Evolutionary conservation across 345 rosid species (phyloP).

Genomic region (Limnanthes douglasii): DNA sequence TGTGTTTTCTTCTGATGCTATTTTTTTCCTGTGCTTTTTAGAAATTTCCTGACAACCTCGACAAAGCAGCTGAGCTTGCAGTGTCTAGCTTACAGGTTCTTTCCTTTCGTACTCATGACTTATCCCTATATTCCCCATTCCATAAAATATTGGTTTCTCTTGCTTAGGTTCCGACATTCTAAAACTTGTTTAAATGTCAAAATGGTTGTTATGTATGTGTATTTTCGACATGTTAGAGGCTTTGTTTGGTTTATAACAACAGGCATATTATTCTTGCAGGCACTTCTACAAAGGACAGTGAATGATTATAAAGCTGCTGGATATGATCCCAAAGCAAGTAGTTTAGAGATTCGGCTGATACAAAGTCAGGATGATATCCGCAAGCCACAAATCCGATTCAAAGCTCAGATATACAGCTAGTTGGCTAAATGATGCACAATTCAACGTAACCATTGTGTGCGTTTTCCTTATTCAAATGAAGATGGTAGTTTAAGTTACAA

Average conservation of each 20-base stretch:
- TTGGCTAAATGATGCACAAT: too few relatives aligned
- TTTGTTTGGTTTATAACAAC: not conserved
- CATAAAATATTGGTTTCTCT: not conserved
- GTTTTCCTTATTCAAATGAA: too few relatives aligned
- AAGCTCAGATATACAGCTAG: conserved; percentile 17
- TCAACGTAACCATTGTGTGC: too few relatives aligned
- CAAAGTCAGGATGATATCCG: conserved; percentile 91
- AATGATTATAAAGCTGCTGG: conserved; percentile 49
- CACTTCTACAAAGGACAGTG: conserved; percentile 59
- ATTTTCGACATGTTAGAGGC: not conserved
- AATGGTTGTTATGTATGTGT: not conserved
- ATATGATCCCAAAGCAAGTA: conserved; percentile 52
- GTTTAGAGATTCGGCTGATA: conserved; percentile 82
- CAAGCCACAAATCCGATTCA: conserved; percentile 38
- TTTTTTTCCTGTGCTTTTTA: conserved; percentile 11
- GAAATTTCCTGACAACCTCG: conserved; percentile 83
- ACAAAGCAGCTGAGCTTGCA: conserved; percentile 85
- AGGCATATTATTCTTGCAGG: conserved; percentile 24
- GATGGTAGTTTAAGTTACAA: too few relatives aligned
- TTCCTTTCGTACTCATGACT: not conserved
- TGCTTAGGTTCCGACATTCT: not conserved
- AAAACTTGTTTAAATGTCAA: not conserved
- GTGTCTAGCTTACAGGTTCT: conserved; percentile 93
- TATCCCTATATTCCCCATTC: not conserved
- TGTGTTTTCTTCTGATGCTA: not conserved